phyloP scores from a whole-genome alignment of 306 rosid species.

The Trichosanthes truncata region DNA sequence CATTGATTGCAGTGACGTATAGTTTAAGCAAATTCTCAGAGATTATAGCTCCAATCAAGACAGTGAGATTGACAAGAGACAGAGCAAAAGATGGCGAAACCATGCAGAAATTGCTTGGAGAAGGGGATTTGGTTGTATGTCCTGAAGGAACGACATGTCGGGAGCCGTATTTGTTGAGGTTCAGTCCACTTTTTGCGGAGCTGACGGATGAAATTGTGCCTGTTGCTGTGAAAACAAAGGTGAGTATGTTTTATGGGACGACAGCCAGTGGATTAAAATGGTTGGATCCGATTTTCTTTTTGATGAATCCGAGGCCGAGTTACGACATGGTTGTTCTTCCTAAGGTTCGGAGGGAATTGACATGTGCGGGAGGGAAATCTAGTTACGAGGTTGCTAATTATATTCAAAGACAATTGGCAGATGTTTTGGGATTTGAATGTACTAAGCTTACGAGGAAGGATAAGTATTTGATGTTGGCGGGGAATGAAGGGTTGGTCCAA shows the following conservation, averaged over 20 bases:
- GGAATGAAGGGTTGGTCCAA: constrained; percentile 69
- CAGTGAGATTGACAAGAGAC: constrained; percentile 64
- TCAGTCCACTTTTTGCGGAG: constrained; percentile 87
- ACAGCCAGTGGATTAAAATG: constrained; percentile 90
- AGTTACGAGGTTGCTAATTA: constrained; percentile 79
- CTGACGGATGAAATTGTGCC: constrained; percentile 77
- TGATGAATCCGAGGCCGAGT: constrained; percentile 79
- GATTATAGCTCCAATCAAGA: constrained; percentile 43
- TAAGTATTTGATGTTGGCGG: constrained; percentile 91
- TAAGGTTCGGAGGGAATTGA: constrained; percentile 42
- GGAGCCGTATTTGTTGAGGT: constrained; percentile 78
- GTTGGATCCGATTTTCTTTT: constrained; percentile 68
- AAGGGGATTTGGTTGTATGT: constrained; percentile 89
- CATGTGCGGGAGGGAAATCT: constrained; percentile 56
- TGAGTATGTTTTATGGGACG: constrained; percentile 89
- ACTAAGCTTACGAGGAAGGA: constrained; percentile 69
- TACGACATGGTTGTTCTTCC: constrained; percentile 50
- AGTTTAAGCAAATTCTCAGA: constrained; percentile 64
- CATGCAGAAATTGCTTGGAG: constrained; percentile 39
- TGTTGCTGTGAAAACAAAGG: constrained; percentile 55
- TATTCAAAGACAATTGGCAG: constrained; percentile 50
- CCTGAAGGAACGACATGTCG: constrained; percentile 99
- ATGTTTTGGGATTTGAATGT: constrained; percentile 84
- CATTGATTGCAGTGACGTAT: constrained; percentile 65
- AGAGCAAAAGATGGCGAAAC: constrained; percentile 54